Evolutionary conservation across 345 rosid genomes (phyloP), one percentile per base, ranked within the genome.

Genomic region (Corchorus olitorius): DNA sequence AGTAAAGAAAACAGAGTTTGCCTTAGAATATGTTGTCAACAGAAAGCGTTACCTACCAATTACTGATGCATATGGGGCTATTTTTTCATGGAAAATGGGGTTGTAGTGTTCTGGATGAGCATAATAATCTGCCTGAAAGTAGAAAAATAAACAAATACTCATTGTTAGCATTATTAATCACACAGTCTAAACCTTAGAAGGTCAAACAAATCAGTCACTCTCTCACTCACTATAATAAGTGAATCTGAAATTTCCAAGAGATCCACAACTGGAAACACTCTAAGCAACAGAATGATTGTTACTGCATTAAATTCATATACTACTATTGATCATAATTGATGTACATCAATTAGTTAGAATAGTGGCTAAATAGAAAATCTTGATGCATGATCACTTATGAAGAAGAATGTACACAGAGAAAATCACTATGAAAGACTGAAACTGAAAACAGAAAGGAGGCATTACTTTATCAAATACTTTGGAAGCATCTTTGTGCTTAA

Each of bases 71-170:
- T 92, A 95, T 13, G 98, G 94, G 37, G 91, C 92, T 37, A 95
- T 79, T 62, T 84, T 91, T 77, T 88, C 86, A 77, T 93, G 98
- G 86, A 93, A 93, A 78, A 88, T 56, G 68, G 97, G 87, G 55
- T 79, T 84, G 85, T 93, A 95, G 79, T 93, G 97, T 74, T 88
- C 99, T 4, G 98, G 99, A 80, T 95, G 97, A 49, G 89, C 93
- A 82, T 95, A 95, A 77, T 95, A 95, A 83, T 92, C 99, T 0
- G 84, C 91, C 99, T 95, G 93, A 76, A 83, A 56, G 13, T 67
- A 67, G 65, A 39, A 71, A 54, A 16, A 19, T n/a, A 46, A 63
- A 14, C 43, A 50, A 13, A 59, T 14, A 39, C 37, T 75, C 4
- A 22, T 7, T 8, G 45, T 78, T 20, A 75, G 59, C 74, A 70